Conservation (phyloP, 2,329 filamentous ascomycete genomes). For the Cladophialophora immunda region DNA sequence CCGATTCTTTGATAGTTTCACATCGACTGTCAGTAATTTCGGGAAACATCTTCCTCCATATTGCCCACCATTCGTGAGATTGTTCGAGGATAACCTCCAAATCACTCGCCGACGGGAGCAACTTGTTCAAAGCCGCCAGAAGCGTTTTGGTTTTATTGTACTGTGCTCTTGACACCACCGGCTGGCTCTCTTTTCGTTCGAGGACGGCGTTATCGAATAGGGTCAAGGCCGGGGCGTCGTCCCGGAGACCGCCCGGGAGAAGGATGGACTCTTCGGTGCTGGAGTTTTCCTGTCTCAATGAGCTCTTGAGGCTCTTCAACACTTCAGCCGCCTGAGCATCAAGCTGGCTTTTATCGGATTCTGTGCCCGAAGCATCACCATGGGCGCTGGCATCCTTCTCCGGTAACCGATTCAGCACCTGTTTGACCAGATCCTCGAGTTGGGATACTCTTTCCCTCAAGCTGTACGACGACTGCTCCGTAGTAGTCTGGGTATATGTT, state of each 20-base stretch:
- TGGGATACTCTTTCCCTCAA: slow-evolving; percentile 50
- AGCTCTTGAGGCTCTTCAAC: slow-evolving; percentile 41
- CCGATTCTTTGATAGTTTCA: slow-evolving; percentile 46
- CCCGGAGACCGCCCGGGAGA: slow-evolving; percentile 43
- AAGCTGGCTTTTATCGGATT: slow-evolving; percentile 33
- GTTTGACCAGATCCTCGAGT: slow-evolving; percentile 49
- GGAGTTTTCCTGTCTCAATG: slow-evolving; percentile 26
- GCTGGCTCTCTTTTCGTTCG: slow-evolving; percentile 43
- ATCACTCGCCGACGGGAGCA: slow-evolving; percentile 48
- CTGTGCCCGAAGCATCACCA: not conserved
- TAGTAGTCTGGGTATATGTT: slow-evolving; percentile 38
- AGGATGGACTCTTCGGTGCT: slow-evolving; percentile 35
- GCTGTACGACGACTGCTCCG: slow-evolving; percentile 45
- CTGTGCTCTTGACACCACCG: slow-evolving; percentile 41
- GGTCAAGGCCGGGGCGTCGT: slow-evolving; percentile 49
- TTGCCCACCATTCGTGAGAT: slow-evolving; percentile 44
- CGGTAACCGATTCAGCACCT: slow-evolving; percentile 46
- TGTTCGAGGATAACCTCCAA: slow-evolving; percentile 46
- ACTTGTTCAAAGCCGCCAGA: slow-evolving; percentile 43
- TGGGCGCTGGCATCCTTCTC: slow-evolving; percentile 32
- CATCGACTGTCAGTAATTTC: slow-evolving; percentile 43
- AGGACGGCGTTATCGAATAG: slow-evolving; percentile 52
- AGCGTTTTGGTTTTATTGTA: slow-evolving; percentile 42
- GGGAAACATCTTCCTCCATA: slow-evolving; percentile 48
- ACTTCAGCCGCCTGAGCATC: slow-evolving; percentile 43